Base-by-base conservation (phyloP, 176 grass and related monocot species). In the Hyparrhenia diplandra region DNA sequence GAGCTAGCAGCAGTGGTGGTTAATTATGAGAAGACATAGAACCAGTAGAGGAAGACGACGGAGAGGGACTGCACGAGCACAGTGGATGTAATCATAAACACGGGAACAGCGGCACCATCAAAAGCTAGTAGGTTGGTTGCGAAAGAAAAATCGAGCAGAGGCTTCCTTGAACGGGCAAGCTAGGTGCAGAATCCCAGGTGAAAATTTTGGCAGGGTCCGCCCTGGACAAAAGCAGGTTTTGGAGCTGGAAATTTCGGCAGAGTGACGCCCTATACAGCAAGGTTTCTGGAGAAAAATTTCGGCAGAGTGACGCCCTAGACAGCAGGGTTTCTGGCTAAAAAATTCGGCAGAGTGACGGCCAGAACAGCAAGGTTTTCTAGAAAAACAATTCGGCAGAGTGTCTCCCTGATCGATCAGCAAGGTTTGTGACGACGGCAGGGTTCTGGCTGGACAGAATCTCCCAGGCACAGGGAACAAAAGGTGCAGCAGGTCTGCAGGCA, bases 1-100 rank as follows among this genome's bases (percentile, higher is more conserved):
- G 17, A 14, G 16, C 17, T 55, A n/a, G n/a, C 49, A 16, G 6
- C 42, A 17, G 28, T 8, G 57, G 29, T 31, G 10, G 39, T 78
- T 29, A 60, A 67, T 91, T 85, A 94, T 93, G 94, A 97, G 86
- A 97, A 97, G 46, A 97, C 89, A 42, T 97, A 97, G 86, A 97
- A 93, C 94, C 94, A 97, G 86, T 93, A 97, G 78, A 97, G 94
- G 71, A 93, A 97, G 42, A 85, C 89, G n/a, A 97, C 79, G 34
- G 94, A 97, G 78, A 97, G 89, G 74, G 94, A 97, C 61, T 97
- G 91, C 17, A 89, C 94, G 47, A 90, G 73, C 31, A 88, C 71
- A 41, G 86, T 88, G 49, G 84, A 89, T 88, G 83, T 86, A 91
- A 97, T 82, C 94, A 91, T 94, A 94, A 87, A 94, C 85, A 79